A percentile compares a stretch with the other conserved stretches of the same genome.
Conservation (phyloP, 345 rosid genomes). For the Bruguiera gymnorhiza region DNA sequence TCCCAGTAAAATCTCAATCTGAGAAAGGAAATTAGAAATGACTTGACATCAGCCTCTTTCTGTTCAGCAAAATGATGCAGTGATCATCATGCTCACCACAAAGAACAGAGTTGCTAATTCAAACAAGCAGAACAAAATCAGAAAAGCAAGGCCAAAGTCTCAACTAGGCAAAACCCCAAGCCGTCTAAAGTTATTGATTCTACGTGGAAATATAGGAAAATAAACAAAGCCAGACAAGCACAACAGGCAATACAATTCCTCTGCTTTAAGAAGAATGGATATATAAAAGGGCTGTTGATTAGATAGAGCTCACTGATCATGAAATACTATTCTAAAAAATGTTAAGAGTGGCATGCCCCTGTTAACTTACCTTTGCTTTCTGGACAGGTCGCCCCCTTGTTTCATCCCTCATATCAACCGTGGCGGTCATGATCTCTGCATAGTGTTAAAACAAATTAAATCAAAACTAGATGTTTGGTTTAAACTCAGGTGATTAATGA, state of each 20-base stretch:
- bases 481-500: background rate
- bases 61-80: too few relatives aligned
- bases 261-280: too few relatives aligned
- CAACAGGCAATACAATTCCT: background rate
- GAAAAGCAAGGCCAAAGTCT: too few relatives aligned
- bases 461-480: background rate
- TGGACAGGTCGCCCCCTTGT: conserved; percentile 72
- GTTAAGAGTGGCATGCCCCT: background rate
- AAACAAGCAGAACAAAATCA: background rate
- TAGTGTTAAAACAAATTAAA: background rate
- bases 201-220: background rate
- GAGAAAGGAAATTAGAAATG: conserved; percentile 3
- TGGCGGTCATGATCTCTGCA: conserved; percentile 69
- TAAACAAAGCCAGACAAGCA: background rate
- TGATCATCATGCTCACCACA: background rate
- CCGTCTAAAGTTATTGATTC: too few relatives aligned
- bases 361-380: conserved; percentile 65
- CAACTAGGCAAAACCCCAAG: too few relatives aligned
- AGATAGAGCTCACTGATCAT: too few relatives aligned
- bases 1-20: conserved; percentile 75
- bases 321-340: too few relatives aligned
- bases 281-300: too few relatives aligned
- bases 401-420: conserved; percentile 81
- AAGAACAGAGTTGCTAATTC: background rate
- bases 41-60: background rate